Conservation (phyloP, 2,329 filamentous ascomycete species). For the Neonectria faginata region DNA sequence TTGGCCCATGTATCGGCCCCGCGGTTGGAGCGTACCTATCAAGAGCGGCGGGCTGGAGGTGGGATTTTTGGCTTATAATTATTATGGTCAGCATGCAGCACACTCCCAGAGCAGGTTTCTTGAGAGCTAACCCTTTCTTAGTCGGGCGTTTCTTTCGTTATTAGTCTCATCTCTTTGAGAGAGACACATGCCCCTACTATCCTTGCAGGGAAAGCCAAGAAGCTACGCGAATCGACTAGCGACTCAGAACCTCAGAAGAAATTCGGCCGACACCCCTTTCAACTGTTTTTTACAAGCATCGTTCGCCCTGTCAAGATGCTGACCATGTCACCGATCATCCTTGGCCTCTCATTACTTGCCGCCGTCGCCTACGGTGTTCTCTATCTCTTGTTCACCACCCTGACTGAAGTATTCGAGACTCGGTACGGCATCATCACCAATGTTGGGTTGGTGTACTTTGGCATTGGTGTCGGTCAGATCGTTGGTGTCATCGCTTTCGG, state of each 20-base stretch:
- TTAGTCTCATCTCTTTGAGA: constrained; percentile 3
- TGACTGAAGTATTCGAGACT: constrained; percentile 59
- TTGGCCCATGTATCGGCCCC: constrained; percentile 43
- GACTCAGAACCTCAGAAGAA: neutral
- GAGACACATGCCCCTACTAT: constrained; percentile 48
- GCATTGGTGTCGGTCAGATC: constrained; percentile 55
- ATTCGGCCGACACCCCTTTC: constrained; percentile 52
- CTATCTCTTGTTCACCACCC: constrained; percentile 66
- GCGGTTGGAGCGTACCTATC: constrained; percentile 57
- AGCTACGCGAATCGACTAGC: constrained; percentile 42
- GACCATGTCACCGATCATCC: constrained; percentile 57
- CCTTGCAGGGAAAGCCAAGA: constrained; percentile 68
- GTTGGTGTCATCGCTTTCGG: constrained; percentile 22
- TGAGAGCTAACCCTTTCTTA: constrained; percentile 6
- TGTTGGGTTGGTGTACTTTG: constrained; percentile 58
- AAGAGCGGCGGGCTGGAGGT: constrained; percentile 60
- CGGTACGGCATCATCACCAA: constrained; percentile 49
- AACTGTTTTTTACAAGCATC: constrained; percentile 53
- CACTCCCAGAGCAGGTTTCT: neutral
- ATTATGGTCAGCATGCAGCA: constrained; percentile 46
- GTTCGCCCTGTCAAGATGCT: constrained; percentile 62
- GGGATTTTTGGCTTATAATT: constrained; percentile 62
- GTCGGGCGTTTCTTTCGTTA: constrained; percentile 1
- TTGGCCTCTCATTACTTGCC: constrained; percentile 59
- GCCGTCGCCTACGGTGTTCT: constrained; percentile 66